Base-by-base conservation (phyloP, 2,329 filamentous ascomycete genomes). In the Trichoderma atrobrunneum region DNA sequence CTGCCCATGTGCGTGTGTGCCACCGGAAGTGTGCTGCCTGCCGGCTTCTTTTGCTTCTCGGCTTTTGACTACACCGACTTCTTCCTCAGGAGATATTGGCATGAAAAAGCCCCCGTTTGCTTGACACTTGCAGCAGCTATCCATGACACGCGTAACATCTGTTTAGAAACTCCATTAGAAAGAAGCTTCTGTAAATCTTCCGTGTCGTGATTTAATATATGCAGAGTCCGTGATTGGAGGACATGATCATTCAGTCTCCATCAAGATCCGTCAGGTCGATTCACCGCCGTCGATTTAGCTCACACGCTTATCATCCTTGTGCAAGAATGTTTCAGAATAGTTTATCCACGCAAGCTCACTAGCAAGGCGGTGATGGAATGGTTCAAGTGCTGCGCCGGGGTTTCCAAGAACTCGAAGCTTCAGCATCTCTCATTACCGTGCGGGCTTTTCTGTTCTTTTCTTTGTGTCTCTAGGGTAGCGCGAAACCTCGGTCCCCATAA, bases 201-300 rank as follows among this genome's bases (percentile, higher is more conserved):
- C 39, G 57, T 28, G 57, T 43, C 68, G 24, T 39, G 60, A 28
- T 64, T 57, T 43, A 34, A 30, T 66, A 54, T 66, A 28, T 51
- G 51, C 11, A 32, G 61, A 51, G 21, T 16, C 10, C 62, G 28
- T 65, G 62, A 71, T 71, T 71, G 69, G 69, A 65, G 30, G 61
- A 36, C 21, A 7, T 57, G n/a, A 5, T 48, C 16, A 24, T 48
- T 34, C 24, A 54, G 61, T 43, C 43, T 65, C 69, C 69, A 71
- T 71, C 61, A 54, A 71, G 61, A 57, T 71, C 68, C 68, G 59
- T 65, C 61, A 18, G 32, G 34, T 62, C 56, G 51, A 59, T 73
- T 73, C 72, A 73, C 72, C 72, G 72, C 72, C 68, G 59, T 48
- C 34, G 60, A 43, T 63, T 72, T 72, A 72, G 64, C 24, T 68